Evolutionary conservation across 805 yeast species (phyloP).

Genomic region (Trichomonascus vanleenenianus): DNA sequence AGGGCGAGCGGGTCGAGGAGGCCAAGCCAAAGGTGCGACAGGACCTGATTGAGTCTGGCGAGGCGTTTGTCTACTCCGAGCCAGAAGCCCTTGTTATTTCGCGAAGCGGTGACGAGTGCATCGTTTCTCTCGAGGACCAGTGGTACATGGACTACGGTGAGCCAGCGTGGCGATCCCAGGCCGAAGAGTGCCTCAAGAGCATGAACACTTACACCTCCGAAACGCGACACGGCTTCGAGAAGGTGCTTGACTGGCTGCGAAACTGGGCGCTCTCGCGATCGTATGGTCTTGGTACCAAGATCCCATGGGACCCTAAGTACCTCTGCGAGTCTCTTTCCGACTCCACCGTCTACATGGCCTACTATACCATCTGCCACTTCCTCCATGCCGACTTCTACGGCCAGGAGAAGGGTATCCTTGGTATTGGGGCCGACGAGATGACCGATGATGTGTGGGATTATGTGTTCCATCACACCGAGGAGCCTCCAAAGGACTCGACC

Average conservation of each 20-base stretch:
- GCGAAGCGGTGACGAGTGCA: constrained; percentile 94
- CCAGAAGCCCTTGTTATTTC: constrained; percentile 88
- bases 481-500: constrained; percentile 37
- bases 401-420: constrained; percentile 58
- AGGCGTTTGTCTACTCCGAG: constrained; percentile 86
- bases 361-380: constrained; percentile 82
- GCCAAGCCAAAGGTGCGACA: constrained; percentile 84
- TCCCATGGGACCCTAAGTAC: constrained; percentile 95
- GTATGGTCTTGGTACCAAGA: constrained; percentile 87
- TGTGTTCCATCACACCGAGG: constrained; percentile 68
- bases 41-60: constrained; percentile 68
- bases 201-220: constrained; percentile 79
- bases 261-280: constrained; percentile 98
- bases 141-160: constrained; percentile 99
- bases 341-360: constrained; percentile 92
- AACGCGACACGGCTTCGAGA: constrained; percentile 86
- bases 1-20: constrained; percentile 81
- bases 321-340: constrained; percentile 93
- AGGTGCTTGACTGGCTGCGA: constrained; percentile 90
- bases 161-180: constrained; percentile 74
- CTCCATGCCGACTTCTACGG: constrained; percentile 87
- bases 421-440: constrained; percentile 73
- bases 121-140: constrained; percentile 95
- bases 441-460: constrained; percentile 92
- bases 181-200: constrained; percentile 64